Evolutionary conservation across 805 yeast species (phyloP), one percentile per base, ranked within the genome.

Genomic region (Suhomyces sp.): DNA sequence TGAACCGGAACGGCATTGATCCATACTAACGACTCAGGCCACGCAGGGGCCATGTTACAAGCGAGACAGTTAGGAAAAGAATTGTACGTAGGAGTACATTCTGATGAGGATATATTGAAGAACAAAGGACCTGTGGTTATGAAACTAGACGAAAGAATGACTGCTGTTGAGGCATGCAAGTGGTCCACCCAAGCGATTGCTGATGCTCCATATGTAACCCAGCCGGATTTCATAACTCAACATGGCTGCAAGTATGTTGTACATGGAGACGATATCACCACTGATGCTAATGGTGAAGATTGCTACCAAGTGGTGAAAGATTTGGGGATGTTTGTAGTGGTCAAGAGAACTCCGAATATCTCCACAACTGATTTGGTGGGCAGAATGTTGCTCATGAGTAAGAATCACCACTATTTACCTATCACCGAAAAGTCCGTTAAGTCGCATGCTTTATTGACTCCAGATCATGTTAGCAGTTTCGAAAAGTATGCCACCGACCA

Each of bases 221-320:
- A 85, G 57, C 96, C 96, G 0, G 73, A 72, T 42, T 87, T 90
- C 49, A 81, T 91, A 90, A 90, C 88, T 60, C 59, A 75, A 24
- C 82, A 82, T 64, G 82, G 81, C 6, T 94, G 99, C 73, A 71
- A 83, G 64, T 94, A 85, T 67, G 99, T 94, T n/a, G 97, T 94
- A 9, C 99, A 94, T 69, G 99, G 99, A 6, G 99, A 94, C 70
- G 99, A 94, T 66, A 90, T 94, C 59, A 94, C 97, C 24, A 88
- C 97, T 1, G 98, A 94, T 70, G 97, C 97, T 13, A 80, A 90
- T 64, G 99, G 99, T 2, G 85, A 89, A 52, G 99, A 94, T 71
- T 90, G 97, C 63, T 94, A 94, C 71, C 86, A 87, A 53, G 78
- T 68, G 24, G 89, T 92, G 59, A 92, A 93, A 67, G 90, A 89